Percentiles rank a stretch among this genome's conserved stretches.
phyloP scores from a whole-genome alignment of 805 yeast genomes.

The Saccharomycopsis javanensis region DNA sequence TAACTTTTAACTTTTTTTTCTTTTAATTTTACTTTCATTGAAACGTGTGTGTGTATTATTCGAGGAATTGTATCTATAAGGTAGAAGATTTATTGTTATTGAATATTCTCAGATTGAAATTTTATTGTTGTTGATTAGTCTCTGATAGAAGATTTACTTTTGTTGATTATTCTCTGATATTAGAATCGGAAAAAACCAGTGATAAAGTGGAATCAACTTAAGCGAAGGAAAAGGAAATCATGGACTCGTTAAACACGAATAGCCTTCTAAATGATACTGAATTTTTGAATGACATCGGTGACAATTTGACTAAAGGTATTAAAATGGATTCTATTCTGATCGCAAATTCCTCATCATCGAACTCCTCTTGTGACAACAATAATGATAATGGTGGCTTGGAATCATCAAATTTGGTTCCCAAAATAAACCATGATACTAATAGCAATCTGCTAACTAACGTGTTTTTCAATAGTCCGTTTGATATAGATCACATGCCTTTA shows the following conservation, averaged over 20 bases:
- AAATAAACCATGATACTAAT: neutral
- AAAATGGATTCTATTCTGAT: neutral
- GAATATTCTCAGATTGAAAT: too few species aligned
- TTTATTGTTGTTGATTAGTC: too few species aligned
- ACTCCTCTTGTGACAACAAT: neutral
- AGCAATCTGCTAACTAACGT: neutral
- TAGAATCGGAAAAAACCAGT: too few species aligned
- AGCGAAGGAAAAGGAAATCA: neutral
- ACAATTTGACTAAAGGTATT: neutral
- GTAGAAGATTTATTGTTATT: too few species aligned
- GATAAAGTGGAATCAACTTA: too few species aligned
- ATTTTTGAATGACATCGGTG: neutral
- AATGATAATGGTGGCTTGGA: neutral
- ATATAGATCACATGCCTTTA: conserved; percentile 12
- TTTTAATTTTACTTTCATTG: too few species aligned
- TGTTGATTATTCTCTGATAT: too few species aligned
- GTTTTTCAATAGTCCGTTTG: conserved; percentile 4
- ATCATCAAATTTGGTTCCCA: neutral
- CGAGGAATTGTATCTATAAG: too few species aligned
- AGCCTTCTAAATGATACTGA: neutral
- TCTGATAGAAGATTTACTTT: too few species aligned
- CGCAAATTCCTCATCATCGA: neutral
- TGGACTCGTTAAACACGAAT: neutral
- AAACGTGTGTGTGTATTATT: too few species aligned
- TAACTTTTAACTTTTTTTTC: too few species aligned